Conservation (phyloP, 768 basidiomycete species). For the Dentipellis fragilis region DNA sequence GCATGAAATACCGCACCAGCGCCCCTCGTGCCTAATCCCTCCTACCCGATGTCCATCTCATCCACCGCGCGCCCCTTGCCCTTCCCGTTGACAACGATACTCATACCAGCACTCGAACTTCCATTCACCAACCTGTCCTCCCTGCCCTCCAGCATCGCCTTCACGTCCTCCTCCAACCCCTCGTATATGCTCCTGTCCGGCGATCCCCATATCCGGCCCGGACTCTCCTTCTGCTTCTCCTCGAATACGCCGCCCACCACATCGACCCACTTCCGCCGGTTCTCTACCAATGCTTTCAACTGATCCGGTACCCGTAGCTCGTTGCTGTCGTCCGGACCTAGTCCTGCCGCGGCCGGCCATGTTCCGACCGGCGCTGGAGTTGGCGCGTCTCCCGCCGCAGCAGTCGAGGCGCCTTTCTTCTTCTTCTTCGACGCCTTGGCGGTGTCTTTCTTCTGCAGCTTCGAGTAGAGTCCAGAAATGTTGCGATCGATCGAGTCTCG, state of each 20-base stretch:
- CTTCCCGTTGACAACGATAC: slow-evolving; percentile 19
- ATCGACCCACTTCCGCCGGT: slow-evolving; percentile 71
- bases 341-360: slow-evolving; percentile 62
- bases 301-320: slow-evolving; percentile 54
- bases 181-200: slow-evolving; percentile 67
- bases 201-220: slow-evolving; percentile 71
- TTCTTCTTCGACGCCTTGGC: slow-evolving; percentile 67
- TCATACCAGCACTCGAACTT: slow-evolving; percentile 12
- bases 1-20: background rate
- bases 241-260: slow-evolving; percentile 68
- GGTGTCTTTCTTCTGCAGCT: slow-evolving; percentile 73
- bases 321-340: slow-evolving; percentile 60
- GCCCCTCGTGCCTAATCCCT: background rate
- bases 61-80: slow-evolving; percentile 44
- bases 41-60: slow-evolving; percentile 59
- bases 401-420: slow-evolving; percentile 33
- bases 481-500: slow-evolving; percentile 84
- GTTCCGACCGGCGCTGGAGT: slow-evolving; percentile 31
- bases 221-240: slow-evolving; percentile 50
- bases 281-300: slow-evolving; percentile 62
- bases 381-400: background rate
- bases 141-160: slow-evolving; percentile 21
- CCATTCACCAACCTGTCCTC: slow-evolving; percentile 14
- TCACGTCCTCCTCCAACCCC: slow-evolving; percentile 61
- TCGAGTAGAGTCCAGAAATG: slow-evolving; percentile 63